Base-by-base conservation (phyloP, 2,329 filamentous ascomycete genomes). In the Colletotrichum orbiculare region DNA sequence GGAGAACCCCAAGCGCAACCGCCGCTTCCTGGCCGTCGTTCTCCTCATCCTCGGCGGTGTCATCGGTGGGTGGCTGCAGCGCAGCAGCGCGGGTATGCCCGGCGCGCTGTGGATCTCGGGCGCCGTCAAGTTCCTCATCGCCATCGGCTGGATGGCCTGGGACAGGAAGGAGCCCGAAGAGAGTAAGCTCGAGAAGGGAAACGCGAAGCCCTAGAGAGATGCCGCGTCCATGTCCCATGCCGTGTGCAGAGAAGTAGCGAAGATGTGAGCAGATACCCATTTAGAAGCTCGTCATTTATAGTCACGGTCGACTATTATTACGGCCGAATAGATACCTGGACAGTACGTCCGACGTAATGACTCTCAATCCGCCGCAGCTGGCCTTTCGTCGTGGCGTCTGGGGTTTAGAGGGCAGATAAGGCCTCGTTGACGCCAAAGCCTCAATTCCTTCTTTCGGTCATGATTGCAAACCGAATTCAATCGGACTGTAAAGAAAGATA, bases 1-100 rank as follows among this genome's bases (percentile, higher is more conserved):
- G 37, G 67, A 80, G 11, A 87, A 87, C 67, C 75, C 78, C 13
- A 83, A 85, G 73, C 74, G 85, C 42, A 83, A 86, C 72, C 75
- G 85, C 8, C 73, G 85, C 8, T 73, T 82, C 25, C 70, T 73
- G 1, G 79, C 80, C 33, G 80, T 82, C 8, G 73, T 85, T 1
- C 68, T 83, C 13, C 74, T 85, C 34, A 71, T 87, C 4, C 67
- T 75, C 3, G 84, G 84, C 4, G 83, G 79, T 4, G 80, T 87
- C 43, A 73, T 73, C 8, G 81, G 82, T 37, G 82, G 80, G 0
- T 86, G 83, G 82, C 70, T 85, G 61, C 77, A 81, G 68, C 78
- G 79, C 66, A 79, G 78, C 35, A 65, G 68, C 1, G 76, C 74
- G 11, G 80, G 79, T 4, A 76, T 83, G 69, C 70, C 75, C 47